Percentiles rank a stretch among this genome's conserved stretches.
phyloP scores from a whole-genome alignment of 2,329 filamentous ascomycete species.

The Bipolaris bicolor region DNA sequence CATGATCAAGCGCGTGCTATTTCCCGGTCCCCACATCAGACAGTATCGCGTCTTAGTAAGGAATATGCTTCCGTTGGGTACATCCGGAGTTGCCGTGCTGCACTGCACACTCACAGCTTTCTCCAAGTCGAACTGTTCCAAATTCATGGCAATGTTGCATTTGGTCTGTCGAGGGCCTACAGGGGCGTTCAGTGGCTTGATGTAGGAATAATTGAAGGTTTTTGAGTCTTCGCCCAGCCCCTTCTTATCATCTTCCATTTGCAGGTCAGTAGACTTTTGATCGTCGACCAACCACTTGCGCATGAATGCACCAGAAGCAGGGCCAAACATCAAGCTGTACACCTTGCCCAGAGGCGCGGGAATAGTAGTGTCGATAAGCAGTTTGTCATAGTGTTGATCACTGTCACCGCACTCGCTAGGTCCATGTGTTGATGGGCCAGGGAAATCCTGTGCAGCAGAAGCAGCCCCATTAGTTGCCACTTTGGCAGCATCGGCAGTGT shows the following conservation, averaged over 20 bases:
- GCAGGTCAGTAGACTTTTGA: slow-evolving; percentile 87
- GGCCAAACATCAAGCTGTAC: slow-evolving; percentile 86
- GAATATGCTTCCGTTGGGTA: slow-evolving; percentile 92
- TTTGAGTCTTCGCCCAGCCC: slow-evolving; percentile 77
- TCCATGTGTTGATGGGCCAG: slow-evolving; percentile 79
- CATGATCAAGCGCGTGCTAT: slow-evolving; percentile 82
- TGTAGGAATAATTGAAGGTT: slow-evolving; percentile 79
- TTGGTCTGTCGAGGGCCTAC: slow-evolving; percentile 96
- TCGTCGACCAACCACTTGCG: slow-evolving; percentile 83
- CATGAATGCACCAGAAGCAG: slow-evolving; percentile 80
- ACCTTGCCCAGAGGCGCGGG: slow-evolving; percentile 89
- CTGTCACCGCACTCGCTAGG: slow-evolving; percentile 86
- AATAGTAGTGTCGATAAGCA: slow-evolving; percentile 84
- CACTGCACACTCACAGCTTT: slow-evolving; percentile 83
- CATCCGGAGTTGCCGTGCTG: slow-evolving; percentile 88
- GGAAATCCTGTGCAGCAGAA: slow-evolving; percentile 68
- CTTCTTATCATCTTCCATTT: slow-evolving; percentile 81
- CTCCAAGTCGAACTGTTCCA: slow-evolving; percentile 87
- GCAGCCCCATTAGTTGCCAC: slow-evolving; percentile 51
- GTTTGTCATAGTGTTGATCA: slow-evolving; percentile 80
- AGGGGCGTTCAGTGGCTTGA: slow-evolving; percentile 82
- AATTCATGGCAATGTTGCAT: slow-evolving; percentile 82
- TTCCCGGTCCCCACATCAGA: slow-evolving; percentile 87
- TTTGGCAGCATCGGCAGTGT: slow-evolving; percentile 45
- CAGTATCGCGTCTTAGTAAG: slow-evolving; percentile 93